phyloP scores from a whole-genome alignment of 768 basidiomycete genomes.

The Tylopilus cervinicoccineus region DNA sequence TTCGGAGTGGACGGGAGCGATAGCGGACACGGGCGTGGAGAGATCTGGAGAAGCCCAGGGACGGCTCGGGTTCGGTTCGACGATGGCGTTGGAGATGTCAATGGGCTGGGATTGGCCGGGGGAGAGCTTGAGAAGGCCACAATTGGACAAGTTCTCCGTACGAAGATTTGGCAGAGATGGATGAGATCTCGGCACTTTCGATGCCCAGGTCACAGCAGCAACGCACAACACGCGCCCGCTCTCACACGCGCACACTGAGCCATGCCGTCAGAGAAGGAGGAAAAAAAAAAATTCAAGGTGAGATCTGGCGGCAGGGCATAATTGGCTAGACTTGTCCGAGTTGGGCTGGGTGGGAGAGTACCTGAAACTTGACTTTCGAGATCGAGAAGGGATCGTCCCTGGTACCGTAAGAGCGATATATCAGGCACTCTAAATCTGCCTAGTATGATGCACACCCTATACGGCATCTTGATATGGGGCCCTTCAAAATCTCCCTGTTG shows the following conservation, averaged over 20 bases:
- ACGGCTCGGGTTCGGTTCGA: constrained; percentile 24
- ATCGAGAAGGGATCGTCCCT: constrained; percentile 37
- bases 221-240: constrained; percentile 8
- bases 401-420: constrained; percentile 33
- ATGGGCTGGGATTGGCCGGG: constrained; percentile 28
- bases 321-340: constrained; percentile 24
- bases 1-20: constrained; percentile 29
- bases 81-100: constrained; percentile 32
- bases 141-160: constrained; percentile 25
- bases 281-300: constrained; percentile 15
- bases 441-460: constrained; percentile 29
- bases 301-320: constrained; percentile 22
- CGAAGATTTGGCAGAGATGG: constrained; percentile 14
- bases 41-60: constrained; percentile 28
- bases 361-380: constrained; percentile 34
- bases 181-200: constrained; percentile 21
- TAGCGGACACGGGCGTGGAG: constrained; percentile 20
- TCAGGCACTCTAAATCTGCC: constrained; percentile 31
- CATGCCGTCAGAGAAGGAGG: constrained; percentile 21
- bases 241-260: constrained; percentile 17
- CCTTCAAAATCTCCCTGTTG: constrained; percentile 22
- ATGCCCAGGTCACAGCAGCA: constrained; percentile 15
- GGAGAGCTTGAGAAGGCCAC: constrained; percentile 22
- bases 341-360: constrained; percentile 30
- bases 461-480: constrained; percentile 32